Conservation (phyloP, 2,329 filamentous ascomycete species). For the Curvularia spicifera region DNA sequence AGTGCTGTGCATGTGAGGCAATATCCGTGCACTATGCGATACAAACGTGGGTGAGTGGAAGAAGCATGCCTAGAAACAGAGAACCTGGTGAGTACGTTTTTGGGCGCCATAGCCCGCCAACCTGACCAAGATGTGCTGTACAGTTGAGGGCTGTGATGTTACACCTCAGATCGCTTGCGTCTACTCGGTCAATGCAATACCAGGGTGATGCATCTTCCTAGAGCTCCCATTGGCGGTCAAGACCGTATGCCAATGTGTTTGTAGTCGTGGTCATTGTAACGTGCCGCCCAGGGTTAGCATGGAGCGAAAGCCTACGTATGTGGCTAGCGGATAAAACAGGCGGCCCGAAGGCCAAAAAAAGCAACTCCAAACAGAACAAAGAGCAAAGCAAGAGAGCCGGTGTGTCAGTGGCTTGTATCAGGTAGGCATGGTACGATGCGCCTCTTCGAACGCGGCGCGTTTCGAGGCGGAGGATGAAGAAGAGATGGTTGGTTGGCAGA, state of each 20-base stretch:
- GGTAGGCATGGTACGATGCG: not conserved
- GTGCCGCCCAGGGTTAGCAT: not conserved
- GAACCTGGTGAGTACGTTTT: not conserved
- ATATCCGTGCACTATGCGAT: slow-evolving; percentile 9
- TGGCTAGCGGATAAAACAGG: not conserved
- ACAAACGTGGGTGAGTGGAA: slow-evolving; percentile 8
- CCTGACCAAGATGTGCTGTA: not conserved
- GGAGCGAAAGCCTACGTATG: not conserved
- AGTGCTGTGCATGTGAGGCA: slow-evolving; percentile 17
- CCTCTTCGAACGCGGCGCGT: not conserved
- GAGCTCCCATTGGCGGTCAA: not conserved
- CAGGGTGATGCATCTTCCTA: not conserved
- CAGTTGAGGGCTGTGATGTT: not conserved
- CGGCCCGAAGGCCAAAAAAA: not conserved
- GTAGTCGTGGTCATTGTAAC: not conserved
- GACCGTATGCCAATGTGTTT: not conserved
- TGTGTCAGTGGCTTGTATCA: not conserved
- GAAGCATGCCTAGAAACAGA: not conserved
- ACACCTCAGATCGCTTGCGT: not conserved
- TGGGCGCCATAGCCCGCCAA: not conserved
- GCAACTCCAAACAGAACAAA: not conserved
- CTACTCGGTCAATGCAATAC: not conserved
- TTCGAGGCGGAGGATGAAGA: slow-evolving; percentile 7
- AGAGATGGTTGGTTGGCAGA: slow-evolving; percentile 14
- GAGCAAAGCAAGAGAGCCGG: not conserved